A percentile compares a stretch with the other conserved stretches of the same genome.
Conservation (phyloP, 129 eudicot genomes). For the Centaurea solstitialis region DNA sequence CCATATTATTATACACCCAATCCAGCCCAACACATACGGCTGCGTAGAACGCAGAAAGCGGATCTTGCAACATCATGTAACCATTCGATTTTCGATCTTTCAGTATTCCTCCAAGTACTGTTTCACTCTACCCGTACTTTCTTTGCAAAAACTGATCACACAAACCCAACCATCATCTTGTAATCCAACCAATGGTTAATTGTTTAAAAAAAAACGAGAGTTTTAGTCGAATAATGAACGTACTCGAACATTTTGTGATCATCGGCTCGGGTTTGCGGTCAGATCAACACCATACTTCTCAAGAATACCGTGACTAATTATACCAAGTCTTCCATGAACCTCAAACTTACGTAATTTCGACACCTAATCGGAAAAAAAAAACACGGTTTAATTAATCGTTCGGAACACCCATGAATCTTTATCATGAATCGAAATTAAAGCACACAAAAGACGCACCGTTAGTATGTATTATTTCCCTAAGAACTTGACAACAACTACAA, state of each 20-base stretch:
- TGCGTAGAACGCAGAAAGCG: conserved; percentile 54
- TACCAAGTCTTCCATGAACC: conserved; percentile 70
- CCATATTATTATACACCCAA: conserved; percentile 17
- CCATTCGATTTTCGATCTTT: conserved; percentile 45
- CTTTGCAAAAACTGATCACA: conserved; percentile 45
- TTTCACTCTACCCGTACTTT: conserved; percentile 46
- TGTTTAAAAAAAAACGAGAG: background rate
- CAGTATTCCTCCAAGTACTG: conserved; percentile 47
- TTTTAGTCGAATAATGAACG: conserved; percentile 11
- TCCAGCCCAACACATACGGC: conserved; percentile 57
- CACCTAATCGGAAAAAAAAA: conserved; percentile 24
- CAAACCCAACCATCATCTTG: background rate
- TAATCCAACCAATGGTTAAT: background rate
- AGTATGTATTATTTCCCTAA: conserved; percentile 66
- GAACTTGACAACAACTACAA: conserved; percentile 61
- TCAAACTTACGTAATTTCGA: conserved; percentile 50
- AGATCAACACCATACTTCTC: conserved; percentile 34
- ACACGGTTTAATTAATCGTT: background rate
- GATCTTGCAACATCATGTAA: conserved; percentile 52
- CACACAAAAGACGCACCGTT: conserved; percentile 36
- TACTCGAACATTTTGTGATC: conserved; percentile 64
- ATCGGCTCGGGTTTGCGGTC: conserved; percentile 19
- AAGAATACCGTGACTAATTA: conserved; percentile 53
- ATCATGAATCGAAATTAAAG: background rate
- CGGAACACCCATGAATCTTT: background rate